Conservation (phyloP, 768 basidiomycete genomes). For the Kwoniella europaea region DNA sequence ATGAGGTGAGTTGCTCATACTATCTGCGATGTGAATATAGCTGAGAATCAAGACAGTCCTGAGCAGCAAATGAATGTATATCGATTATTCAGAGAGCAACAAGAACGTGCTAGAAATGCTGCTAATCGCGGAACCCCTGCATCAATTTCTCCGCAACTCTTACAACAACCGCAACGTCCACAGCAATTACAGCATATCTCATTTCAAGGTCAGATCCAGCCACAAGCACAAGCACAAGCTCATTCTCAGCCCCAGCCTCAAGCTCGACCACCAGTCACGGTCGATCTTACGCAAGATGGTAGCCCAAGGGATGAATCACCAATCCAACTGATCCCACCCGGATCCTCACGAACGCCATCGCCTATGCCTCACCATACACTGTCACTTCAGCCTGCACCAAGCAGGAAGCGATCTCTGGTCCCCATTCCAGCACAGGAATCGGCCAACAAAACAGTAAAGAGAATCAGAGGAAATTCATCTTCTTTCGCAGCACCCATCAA, state of each 20-base stretch:
- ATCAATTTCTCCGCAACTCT: not conserved
- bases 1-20: not conserved
- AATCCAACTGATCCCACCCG: slow-evolving; percentile 1
- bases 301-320: not conserved
- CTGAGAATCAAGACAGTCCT: not conserved
- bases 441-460: not conserved
- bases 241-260: not conserved
- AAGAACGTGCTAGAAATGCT: not conserved
- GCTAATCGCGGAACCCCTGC: not conserved
- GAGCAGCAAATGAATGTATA: not conserved
- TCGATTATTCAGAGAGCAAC: not conserved
- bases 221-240: too few species aligned
- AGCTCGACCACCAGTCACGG: not conserved
- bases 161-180: not conserved
- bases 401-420: slow-evolving; percentile 14
- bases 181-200: not conserved
- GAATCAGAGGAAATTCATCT: slow-evolving; percentile 19
- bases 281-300: slow-evolving; percentile 1
- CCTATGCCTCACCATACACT: not conserved
- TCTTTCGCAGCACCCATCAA: slow-evolving; percentile 22
- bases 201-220: not conserved
- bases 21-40: not conserved
- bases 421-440: not conserved
- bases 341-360: slow-evolving; percentile 4
- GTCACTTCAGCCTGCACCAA: slow-evolving; percentile 7